Percentiles rank a stretch among this genome's conserved stretches.
These are phyloP conservation scores for Galeopsis tetrahit DNA, from an alignment of 257 asterid genomes.

Conservation along the genomic window DNA sequence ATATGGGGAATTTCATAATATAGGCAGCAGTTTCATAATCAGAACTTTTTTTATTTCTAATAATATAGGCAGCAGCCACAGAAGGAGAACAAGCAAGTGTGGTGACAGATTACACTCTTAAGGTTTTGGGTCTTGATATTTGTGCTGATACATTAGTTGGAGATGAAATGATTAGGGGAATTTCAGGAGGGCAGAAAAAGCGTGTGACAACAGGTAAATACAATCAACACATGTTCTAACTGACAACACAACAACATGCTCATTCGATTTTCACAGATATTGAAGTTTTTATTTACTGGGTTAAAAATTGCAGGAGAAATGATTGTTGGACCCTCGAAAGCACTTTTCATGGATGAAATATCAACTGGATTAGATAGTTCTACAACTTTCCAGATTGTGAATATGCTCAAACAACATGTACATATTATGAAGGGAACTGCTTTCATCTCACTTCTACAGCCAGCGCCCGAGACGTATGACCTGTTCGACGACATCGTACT, in stretches of 20 bases:
- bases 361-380: conserved; percentile 75
- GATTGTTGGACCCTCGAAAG: conserved; percentile 73
- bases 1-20: neutral
- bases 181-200: conserved; percentile 62
- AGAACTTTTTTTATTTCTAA: neutral
- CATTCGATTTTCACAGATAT: conserved; percentile 1
- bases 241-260: neutral
- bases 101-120: conserved; percentile 50
- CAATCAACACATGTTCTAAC: neutral
- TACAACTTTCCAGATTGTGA: conserved; percentile 61
- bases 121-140: conserved; percentile 57
- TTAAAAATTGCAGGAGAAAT: conserved; percentile 49
- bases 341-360: conserved; percentile 77
- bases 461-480: conserved; percentile 67
- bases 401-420: conserved; percentile 54
- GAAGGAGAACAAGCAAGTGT: conserved; percentile 61
- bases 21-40: neutral
- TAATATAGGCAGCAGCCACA: conserved; percentile 52
- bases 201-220: conserved; percentile 57
- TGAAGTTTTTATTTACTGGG: conserved; percentile 12
- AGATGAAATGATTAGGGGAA: conserved; percentile 60
- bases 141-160: conserved; percentile 70
- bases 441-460: conserved; percentile 70
- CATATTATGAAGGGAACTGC: conserved; percentile 76
- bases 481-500: conserved; percentile 67